Conservation (phyloP, 306 rosid species). For the Geum urbanum region DNA sequence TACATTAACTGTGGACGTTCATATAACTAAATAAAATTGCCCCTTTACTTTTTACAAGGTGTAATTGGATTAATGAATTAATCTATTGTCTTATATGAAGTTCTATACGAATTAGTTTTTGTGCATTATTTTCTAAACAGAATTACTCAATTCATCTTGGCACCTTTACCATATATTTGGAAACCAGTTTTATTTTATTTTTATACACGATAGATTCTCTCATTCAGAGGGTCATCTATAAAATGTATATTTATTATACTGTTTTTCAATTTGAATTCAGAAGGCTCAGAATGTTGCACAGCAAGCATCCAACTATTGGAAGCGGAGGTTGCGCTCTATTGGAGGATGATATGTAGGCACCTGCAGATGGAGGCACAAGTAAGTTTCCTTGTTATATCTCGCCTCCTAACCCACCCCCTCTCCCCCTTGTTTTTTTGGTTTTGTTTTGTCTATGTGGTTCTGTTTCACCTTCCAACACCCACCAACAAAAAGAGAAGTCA, state of each 20-base stretch:
- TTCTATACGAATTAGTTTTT: not conserved
- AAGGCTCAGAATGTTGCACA: constrained; percentile 27
- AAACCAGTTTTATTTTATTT: too few relatives aligned
- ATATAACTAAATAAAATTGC: not conserved
- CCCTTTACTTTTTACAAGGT: not conserved
- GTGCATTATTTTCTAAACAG: not conserved
- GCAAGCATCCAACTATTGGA: constrained; percentile 68
- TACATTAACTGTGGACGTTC: too few relatives aligned
- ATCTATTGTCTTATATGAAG: not conserved
- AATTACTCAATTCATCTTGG: not conserved
- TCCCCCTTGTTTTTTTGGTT: not conserved
- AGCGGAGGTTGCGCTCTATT: constrained; percentile 82
- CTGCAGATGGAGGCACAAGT: constrained; percentile 83
- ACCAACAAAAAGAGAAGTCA: not conserved
- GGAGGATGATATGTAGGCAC: constrained; percentile 74
- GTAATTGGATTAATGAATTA: not conserved
- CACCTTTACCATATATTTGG: not conserved
- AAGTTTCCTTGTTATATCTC: constrained; percentile 26
- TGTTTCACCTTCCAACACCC: not conserved
- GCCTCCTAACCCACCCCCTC: too few relatives aligned
- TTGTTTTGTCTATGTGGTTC: not conserved
- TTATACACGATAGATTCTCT: too few relatives aligned
- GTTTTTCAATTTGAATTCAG: constrained; percentile 34
- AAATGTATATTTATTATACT: constrained; percentile 8
- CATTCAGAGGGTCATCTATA: too few relatives aligned